phyloP scores from a whole-genome alignment of 2,329 filamentous ascomycete species.

The Alternaria triticina region DNA sequence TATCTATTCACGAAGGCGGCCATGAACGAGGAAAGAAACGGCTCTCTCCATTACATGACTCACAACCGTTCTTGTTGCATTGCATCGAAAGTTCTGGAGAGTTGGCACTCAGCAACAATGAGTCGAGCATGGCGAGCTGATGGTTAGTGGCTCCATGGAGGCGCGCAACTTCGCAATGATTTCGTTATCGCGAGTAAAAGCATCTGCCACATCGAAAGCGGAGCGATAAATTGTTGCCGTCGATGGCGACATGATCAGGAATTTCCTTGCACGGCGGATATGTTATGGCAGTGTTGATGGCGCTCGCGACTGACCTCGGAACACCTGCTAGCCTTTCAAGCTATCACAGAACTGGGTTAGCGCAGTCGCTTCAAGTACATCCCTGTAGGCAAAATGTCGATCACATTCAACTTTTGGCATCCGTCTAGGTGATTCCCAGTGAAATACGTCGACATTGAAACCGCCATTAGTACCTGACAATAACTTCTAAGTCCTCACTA shows the following conservation, averaged over 20 bases:
- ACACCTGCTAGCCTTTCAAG: not conserved
- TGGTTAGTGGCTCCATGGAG: not conserved
- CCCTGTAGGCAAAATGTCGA: slow-evolving; percentile 10
- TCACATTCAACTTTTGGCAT: slow-evolving; percentile 7
- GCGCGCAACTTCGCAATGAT: not conserved
- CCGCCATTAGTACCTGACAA: no score
- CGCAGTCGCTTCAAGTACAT: not conserved
- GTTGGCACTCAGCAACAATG: no score
- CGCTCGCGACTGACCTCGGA: not conserved
- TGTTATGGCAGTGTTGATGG: not conserved
- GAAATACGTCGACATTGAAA: slow-evolving; percentile 1
- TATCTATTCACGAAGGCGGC: no score
- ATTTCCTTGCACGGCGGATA: not conserved
- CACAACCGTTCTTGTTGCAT: no score
- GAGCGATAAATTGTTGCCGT: not conserved
- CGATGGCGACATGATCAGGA: not conserved
- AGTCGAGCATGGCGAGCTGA: no score
- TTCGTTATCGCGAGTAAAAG: not conserved
- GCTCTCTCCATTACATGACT: no score
- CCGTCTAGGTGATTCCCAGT: not conserved
- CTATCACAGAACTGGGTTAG: not conserved
- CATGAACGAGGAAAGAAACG: no score
- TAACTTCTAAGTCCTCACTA: no score
- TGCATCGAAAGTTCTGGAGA: no score
- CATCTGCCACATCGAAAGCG: not conserved